Evolutionary conservation across 805 yeast species (phyloP).

Genomic region (Myxozyma udenii): DNA sequence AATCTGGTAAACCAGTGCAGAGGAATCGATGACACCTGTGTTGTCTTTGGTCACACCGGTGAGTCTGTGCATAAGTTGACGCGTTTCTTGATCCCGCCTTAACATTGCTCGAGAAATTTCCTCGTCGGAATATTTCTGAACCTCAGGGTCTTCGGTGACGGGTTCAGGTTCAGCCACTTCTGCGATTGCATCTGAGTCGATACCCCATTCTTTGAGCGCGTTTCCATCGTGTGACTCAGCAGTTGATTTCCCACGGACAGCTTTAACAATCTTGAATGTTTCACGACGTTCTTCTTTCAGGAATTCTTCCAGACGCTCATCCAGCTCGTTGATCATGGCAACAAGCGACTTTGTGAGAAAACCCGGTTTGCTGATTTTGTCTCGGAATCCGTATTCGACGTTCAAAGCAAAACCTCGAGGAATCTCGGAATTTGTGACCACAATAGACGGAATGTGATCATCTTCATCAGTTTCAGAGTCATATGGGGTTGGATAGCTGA

Average conservation of each 20-base stretch:
- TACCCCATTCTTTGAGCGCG: slow-evolving; percentile 22
- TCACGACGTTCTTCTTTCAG: slow-evolving; percentile 57
- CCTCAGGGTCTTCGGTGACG: not conserved
- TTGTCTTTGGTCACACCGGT: slow-evolving; percentile 3
- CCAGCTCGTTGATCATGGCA: slow-evolving; percentile 56
- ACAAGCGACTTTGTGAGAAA: slow-evolving; percentile 49
- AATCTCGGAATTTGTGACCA: slow-evolving; percentile 62
- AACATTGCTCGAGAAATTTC: slow-evolving; percentile 11
- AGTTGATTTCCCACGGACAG: not conserved
- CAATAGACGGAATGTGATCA: slow-evolving; percentile 45
- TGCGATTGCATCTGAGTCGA: slow-evolving; percentile 5
- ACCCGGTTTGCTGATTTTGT: slow-evolving; percentile 29
- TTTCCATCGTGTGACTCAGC: not conserved
- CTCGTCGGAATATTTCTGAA: slow-evolving; percentile 7
- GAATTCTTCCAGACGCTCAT: slow-evolving; percentile 56
- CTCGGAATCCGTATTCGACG: slow-evolving; percentile 60
- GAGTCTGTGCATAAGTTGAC: slow-evolving; percentile 21
- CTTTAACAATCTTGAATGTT: slow-evolving; percentile 58
- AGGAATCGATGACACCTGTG: slow-evolving; percentile 6
- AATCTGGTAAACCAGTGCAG: slow-evolving; percentile 9
- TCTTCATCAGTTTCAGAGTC: not conserved
- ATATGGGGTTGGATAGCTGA: slow-evolving; percentile 46
- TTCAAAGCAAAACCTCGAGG: slow-evolving; percentile 67
- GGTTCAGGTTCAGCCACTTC: not conserved
- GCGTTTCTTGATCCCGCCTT: slow-evolving; percentile 23